phyloP scores from a whole-genome alignment of 768 basidiomycete species.

The Fibroporia radiculosa region DNA sequence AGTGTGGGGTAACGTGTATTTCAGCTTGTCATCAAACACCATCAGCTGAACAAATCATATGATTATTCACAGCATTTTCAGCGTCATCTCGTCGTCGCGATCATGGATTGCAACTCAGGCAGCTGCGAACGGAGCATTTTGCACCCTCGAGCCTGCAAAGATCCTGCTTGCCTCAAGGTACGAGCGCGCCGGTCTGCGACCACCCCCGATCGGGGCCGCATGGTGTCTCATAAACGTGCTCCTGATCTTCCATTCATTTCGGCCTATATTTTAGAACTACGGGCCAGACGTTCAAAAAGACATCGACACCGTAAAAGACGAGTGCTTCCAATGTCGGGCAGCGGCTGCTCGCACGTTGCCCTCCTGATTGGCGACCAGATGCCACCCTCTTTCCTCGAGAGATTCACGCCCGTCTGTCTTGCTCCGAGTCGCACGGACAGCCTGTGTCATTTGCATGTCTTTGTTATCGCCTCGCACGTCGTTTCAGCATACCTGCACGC shows the following conservation, averaged over 20 bases:
- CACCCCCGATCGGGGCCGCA: neutral
- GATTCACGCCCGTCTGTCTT: neutral
- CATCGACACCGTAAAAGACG: slow-evolving; percentile 64
- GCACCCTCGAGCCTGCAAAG: slow-evolving; percentile 51
- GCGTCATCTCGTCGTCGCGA: slow-evolving; percentile 63
- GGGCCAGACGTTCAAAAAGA: slow-evolving; percentile 62
- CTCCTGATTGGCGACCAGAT: slow-evolving; percentile 9
- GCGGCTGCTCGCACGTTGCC: slow-evolving; percentile 34
- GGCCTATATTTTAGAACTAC: slow-evolving; percentile 41
- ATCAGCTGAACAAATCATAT: slow-evolving; percentile 10
- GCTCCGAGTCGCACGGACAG: neutral
- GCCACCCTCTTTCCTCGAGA: neutral
- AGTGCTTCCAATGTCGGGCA: slow-evolving; percentile 61
- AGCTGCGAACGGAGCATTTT: slow-evolving; percentile 57
- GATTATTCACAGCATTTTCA: slow-evolving; percentile 57
- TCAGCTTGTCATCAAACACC: slow-evolving; percentile 1
- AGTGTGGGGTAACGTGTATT: slow-evolving; percentile 46
- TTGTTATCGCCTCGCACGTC: neutral
- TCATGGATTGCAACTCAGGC: slow-evolving; percentile 63
- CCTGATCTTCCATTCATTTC: neutral
- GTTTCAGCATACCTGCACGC: neutral
- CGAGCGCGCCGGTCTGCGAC: slow-evolving; percentile 14
- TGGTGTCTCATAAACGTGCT: neutral
- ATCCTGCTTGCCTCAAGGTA: slow-evolving; percentile 50
- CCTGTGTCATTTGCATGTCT: slow-evolving; percentile 2